These are phyloP conservation scores for Nicotiana obtusifolia DNA, from an alignment of 257 asterid genomes.

Conservation along the genomic window DNA sequence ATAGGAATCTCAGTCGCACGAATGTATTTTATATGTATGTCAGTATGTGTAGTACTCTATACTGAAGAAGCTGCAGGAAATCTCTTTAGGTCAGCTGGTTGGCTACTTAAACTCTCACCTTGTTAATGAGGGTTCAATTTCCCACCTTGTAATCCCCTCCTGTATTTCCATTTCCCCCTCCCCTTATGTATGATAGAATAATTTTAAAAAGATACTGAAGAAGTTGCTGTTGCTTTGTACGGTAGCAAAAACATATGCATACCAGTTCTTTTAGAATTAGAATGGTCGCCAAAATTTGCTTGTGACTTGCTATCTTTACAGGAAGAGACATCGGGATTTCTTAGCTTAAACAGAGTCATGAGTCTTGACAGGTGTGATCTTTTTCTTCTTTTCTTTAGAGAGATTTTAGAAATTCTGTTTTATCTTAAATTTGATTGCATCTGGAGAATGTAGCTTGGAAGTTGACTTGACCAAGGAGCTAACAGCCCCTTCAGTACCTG, in stretches of 20 bases:
- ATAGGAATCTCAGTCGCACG: not conserved
- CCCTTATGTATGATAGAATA: too few relatives aligned
- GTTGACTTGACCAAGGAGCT: conserved; percentile 75
- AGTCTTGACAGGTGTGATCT: conserved; percentile 65
- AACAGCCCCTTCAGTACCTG: conserved; percentile 32
- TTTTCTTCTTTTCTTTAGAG: not conserved
- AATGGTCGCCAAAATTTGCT: not conserved
- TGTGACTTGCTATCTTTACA: conserved; percentile 19
- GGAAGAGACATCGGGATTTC: conserved; percentile 85
- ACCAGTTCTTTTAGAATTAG: not conserved
- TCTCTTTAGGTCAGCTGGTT: too few relatives aligned
- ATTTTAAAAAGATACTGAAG: not conserved
- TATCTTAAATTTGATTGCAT: conserved; percentile 2
- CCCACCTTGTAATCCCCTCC: too few relatives aligned
- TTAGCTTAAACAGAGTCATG: conserved; percentile 92
- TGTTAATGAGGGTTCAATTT: too few relatives aligned
- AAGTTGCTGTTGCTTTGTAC: not conserved
- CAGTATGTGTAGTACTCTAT: not conserved
- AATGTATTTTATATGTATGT: not conserved
- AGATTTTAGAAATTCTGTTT: not conserved
- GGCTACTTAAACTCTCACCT: too few relatives aligned
- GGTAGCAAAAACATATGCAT: not conserved
- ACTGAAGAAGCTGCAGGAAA: not conserved
- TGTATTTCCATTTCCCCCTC: too few relatives aligned
- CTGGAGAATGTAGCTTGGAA: conserved; percentile 54